Evolutionary conservation across 305 asterid species (phyloP), one percentile per base, ranked within the genome.

Genomic region (Vinca major): DNA sequence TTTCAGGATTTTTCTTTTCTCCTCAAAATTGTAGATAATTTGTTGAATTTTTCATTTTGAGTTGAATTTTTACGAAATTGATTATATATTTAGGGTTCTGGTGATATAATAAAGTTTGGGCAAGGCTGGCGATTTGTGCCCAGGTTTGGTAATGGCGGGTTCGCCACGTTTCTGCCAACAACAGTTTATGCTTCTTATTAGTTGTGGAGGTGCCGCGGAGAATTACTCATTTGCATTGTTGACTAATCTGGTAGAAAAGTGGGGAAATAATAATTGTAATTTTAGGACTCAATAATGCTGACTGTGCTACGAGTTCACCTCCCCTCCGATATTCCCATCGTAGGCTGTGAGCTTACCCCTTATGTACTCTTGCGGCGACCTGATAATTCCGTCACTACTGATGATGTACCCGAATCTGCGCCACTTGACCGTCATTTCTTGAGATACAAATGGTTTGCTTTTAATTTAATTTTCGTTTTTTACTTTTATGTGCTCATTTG

Each of bases 61-160:
- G 33, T 48, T 45, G n/a, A 65, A 49, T 65, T 21, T 13, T 48
- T 12, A 4, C 5, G 33, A 26, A 67, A 52, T 67, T 55, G 14
- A 67, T 11, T 3, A 40, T 13, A 44, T 68, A 4, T 40, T 8
- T 68, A 54, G 72, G 72, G 8, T 54, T 54, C 16, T 43, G 43
- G 47, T 65, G 45, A 65, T 26, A 65, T 65, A 48, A 20, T 49
- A 49, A 45, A 26, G 43, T 49, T 47, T 49, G 69, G 65, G 77
- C 53, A 74, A 77, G 78, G 76, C 87, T 84, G 90, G 90, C 83
- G 84, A 82, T 77, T 82, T 75, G 68, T 50, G 70, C 79, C 50
- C 72, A 20, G 71, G 68, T 47, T 74, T 65, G 85, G 86, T 84
- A 89, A 89, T 89, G 96, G 89, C 89, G 92, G 96, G 83, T 86